Evolutionary conservation across 495 filamentous ascomycete species (phyloP), one percentile per base, ranked within the genome.

Genomic region (Chaetomium cochliodes): DNA sequence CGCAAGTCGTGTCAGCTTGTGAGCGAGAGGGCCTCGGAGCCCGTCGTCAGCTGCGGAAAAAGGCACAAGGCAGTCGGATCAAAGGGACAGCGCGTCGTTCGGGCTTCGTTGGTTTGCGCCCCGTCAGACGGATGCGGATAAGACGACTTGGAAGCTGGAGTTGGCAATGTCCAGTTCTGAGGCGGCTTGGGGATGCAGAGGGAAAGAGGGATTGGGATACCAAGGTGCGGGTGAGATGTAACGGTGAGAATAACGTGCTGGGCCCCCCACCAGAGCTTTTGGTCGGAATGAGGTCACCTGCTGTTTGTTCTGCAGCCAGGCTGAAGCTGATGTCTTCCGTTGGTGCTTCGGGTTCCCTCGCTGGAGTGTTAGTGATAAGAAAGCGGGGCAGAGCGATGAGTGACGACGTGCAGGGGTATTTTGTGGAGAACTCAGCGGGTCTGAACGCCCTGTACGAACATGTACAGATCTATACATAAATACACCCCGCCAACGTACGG

Each of bases 1-100:
- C 28, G 58, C 58, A 65, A 58, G 58, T 65, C 65, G 68, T 67
- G 65, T 68, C 67, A 72, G 67, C 65, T 65, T 65, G 51, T 64
- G 60, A 66, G 63, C 33, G 60, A 68, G 28, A 37, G 33, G 33
- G 60, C 58, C 51, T 60, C 63, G 58, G 61, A 49, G 28, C 55
- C 64, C 62, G 30, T 53, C 16, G 57, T 60, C 63, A 60, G 65
- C 55, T 60, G 60, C 44, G 54, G 30, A 18, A 37, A 58, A 60
- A 16, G 28, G 28, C 15, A 47, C 30, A 49, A 61, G 28, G 58
- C 23, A 54, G 7, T 33, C 25, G n/a, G 23, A 56, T 53, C 52
- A 41, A 23, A 65, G 42, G 20, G 57, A 55, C 41, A 60, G n/a
- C 33, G 39, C 49, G 47, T 50, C n/a, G 26, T 11, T 47, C 39